These are phyloP conservation scores for Simplicillium aogashimaense DNA, from an alignment of 2,329 filamentous ascomycete species.

Conservation along the genomic window DNA sequence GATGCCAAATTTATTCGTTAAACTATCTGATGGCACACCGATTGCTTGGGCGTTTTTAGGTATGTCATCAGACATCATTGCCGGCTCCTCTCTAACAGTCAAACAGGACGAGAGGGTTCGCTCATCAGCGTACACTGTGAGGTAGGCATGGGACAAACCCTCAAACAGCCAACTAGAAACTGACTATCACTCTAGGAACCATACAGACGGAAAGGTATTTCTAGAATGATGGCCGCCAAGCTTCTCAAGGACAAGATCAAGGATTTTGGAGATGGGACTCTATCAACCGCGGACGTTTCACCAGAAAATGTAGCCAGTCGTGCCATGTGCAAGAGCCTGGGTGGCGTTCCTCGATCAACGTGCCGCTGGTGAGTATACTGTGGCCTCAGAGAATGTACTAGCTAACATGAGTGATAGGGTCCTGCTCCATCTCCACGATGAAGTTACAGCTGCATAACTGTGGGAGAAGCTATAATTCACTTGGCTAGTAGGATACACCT, in stretches of 20 bases:
- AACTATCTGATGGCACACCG: constrained; percentile 32
- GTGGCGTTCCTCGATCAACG: constrained; percentile 27
- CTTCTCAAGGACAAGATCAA: constrained; percentile 41
- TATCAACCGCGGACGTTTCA: constrained; percentile 55
- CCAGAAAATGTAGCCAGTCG: constrained; percentile 50
- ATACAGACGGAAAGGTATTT: constrained; percentile 52
- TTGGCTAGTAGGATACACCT: too few species aligned
- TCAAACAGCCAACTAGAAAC: too few species aligned
- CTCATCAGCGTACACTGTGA: constrained; percentile 52
- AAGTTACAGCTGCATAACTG: too few species aligned
- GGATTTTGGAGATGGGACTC: constrained; percentile 36
- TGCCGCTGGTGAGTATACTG: too few species aligned
- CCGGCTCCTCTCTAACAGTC: not conserved
- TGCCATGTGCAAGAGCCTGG: constrained; percentile 51
- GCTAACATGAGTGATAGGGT: too few species aligned
- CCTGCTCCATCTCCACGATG: too few species aligned
- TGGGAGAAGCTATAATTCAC: too few species aligned
- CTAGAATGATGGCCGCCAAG: constrained; percentile 49
- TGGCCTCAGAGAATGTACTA: too few species aligned
- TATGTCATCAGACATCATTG: constrained; percentile 7
- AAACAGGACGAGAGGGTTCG: constrained; percentile 47
- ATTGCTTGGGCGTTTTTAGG: constrained; percentile 57
- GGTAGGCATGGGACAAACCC: constrained; percentile 11
- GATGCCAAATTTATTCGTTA: constrained; percentile 37
- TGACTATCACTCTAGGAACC: constrained; percentile 22